Evolutionary conservation across 345 rosid genomes (phyloP), one percentile per base, ranked within the genome.

Genomic region (Pistacia vera): DNA sequence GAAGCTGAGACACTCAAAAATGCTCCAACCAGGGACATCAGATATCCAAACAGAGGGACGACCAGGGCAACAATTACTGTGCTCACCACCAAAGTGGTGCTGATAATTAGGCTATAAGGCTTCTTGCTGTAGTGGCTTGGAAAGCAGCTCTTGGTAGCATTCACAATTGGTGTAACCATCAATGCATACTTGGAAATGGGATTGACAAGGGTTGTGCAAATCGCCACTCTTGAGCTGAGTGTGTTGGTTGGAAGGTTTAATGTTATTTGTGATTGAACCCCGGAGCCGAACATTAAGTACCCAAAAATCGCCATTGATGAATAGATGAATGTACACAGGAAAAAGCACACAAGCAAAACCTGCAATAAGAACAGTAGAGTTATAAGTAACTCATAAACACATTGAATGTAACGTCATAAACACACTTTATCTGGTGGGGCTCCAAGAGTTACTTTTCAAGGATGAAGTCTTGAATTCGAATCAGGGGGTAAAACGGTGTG

Each of bases 11-110:
- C 84, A 35, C 87, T 83, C 70, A 90, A 82, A 75, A 86, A 77
- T 9, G 95, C 95, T 73, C 97, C 97, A 0, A 87, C 91, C 51
- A 92, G 73, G 4, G 87, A 83, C 89, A 87, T 88, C 14, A 92
- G 83, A 4, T 81, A 85, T 71, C 83, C 88, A 6, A 89, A 89
- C 60, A 82, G 89, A 0, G 91, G 93, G 61, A 92, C 64, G 5
- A 75, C 74, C 63, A 86, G 66, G 48, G 95, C 95, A 54, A 88
- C 83, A 14, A 84, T 65, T 20, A 78, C 88, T 0, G 86, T 90
- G 80, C 90, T 86, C 55, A 17, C 54, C 20, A 90, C 83, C 75
- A 90, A 77, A 33, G 52, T n/a, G 7, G 90, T 85, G 46, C 93
- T 77, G 10, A 83, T 59, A 3, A 89, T 2, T 4, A 86, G 8